A percentile compares a stretch with the other conserved stretches of the same genome.
These are phyloP conservation scores for Athelia sp. DNA, from an alignment of 1,284 basidiomycete species.

Conservation along the genomic window DNA sequence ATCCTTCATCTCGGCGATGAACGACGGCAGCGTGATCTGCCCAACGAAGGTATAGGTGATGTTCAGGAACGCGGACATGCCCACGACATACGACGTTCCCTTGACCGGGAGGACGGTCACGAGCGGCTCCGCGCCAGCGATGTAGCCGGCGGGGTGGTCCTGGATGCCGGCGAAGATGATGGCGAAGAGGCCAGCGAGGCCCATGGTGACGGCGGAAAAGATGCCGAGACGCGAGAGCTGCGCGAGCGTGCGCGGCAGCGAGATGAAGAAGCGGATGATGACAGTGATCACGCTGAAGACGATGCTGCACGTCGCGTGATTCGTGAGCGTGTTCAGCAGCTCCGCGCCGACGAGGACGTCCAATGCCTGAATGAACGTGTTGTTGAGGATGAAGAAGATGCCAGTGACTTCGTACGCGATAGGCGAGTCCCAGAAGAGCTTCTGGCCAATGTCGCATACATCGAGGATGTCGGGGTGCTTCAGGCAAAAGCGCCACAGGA, in stretches of 20 bases:
- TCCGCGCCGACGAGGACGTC: slow-evolving; percentile 40
- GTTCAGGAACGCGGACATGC: slow-evolving; percentile 41
- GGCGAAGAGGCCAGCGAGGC: slow-evolving; percentile 48
- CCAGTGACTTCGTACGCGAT: slow-evolving; percentile 44
- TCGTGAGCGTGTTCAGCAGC: slow-evolving; percentile 54
- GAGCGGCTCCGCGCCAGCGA: slow-evolving; percentile 29
- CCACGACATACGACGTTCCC: slow-evolving; percentile 47
- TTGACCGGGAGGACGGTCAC: slow-evolving; percentile 31
- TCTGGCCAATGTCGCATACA: slow-evolving; percentile 59
- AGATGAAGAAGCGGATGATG: slow-evolving; percentile 40
- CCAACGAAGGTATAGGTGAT: slow-evolving; percentile 61
- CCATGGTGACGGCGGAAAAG: slow-evolving; percentile 47
- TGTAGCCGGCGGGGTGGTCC: slow-evolving; percentile 36
- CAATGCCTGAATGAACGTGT: slow-evolving; percentile 42
- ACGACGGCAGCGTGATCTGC: slow-evolving; percentile 48
- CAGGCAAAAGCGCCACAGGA: slow-evolving; percentile 56
- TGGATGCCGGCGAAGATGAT: slow-evolving; percentile 51
- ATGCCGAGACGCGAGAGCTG: slow-evolving; percentile 40
- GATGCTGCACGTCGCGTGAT: slow-evolving; percentile 51
- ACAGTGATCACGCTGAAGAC: slow-evolving; percentile 46
- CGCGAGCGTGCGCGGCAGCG: slow-evolving; percentile 47
- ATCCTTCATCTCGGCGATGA: slow-evolving; percentile 54
- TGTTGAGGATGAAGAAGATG: slow-evolving; percentile 45
- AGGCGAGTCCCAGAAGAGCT: slow-evolving; percentile 43
- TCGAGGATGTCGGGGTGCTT: slow-evolving; percentile 54